Conservation (phyloP, 2,329 filamentous ascomycete species). For the Emmonsiellopsis sp. region DNA sequence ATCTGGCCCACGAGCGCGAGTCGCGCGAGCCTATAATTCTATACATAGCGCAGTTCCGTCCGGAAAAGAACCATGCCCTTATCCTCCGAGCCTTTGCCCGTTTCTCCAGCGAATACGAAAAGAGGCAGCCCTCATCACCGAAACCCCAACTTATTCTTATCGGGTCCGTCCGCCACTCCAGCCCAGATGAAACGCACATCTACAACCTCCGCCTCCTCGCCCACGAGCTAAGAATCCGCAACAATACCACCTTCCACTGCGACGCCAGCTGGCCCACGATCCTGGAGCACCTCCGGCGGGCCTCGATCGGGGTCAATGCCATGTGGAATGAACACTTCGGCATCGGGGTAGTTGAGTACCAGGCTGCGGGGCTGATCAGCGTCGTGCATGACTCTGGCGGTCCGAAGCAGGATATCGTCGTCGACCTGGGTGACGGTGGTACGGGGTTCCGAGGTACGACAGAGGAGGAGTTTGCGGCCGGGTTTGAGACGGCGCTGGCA, state of each 20-base stretch:
- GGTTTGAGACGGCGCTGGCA: slow-evolving; percentile 69
- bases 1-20: slow-evolving; percentile 54
- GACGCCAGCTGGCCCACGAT: slow-evolving; percentile 87
- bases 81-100: slow-evolving; percentile 76
- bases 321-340: slow-evolving; percentile 99
- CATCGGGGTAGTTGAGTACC: slow-evolving; percentile 96
- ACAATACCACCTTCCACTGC: slow-evolving; percentile 76
- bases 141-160: slow-evolving; percentile 66
- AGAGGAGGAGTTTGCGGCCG: slow-evolving; percentile 66
- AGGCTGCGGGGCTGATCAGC: slow-evolving; percentile 83
- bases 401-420: slow-evolving; percentile 87
- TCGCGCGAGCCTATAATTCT: slow-evolving; percentile 64
- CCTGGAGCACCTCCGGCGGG: slow-evolving; percentile 64
- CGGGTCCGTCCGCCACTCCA: slow-evolving; percentile 74
- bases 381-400: slow-evolving; percentile 92
- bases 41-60: slow-evolving; percentile 95
- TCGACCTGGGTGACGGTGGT: slow-evolving; percentile 64
- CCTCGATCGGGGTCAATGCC: slow-evolving; percentile 83
- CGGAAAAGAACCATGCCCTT: slow-evolving; percentile 90
- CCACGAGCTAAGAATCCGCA: slow-evolving; percentile 76
- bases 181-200: slow-evolving; percentile 49
- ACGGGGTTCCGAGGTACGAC: slow-evolving; percentile 85
- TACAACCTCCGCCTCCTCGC: slow-evolving; percentile 80
- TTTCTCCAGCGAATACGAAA: slow-evolving; percentile 52
- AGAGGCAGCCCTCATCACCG: slow-evolving; percentile 20